Evolutionary conservation across 2,329 filamentous ascomycete genomes (phyloP), one percentile per base, ranked within the genome.

Genomic region (Phyllosticta citrichinensis): DNA sequence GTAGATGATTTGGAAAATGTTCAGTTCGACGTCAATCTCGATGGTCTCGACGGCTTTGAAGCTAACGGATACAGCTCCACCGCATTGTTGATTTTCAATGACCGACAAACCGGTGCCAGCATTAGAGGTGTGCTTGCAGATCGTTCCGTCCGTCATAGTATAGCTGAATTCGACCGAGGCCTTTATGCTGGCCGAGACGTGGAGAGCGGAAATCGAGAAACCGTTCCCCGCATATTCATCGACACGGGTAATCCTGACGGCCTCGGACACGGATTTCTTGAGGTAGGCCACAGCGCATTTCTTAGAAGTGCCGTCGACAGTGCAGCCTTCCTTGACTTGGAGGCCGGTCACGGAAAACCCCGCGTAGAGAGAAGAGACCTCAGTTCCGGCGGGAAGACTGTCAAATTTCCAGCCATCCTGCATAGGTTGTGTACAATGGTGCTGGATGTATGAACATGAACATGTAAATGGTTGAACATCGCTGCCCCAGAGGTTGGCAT

Each of bases 11-110:
- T n/a, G 12, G 40, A n/a, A 47, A 14, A 47, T n/a, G 17, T 17
- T n/a, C 40, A 47, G n/a, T 14, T 47, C 85, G 68, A 96, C 81
- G 67, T 82, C 81, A 79, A 89, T 94, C 68, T 75, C 76, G 56
- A 80, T 75, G 72, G 40, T 47, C n/a, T 47, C 14, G 0, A 47
- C 6, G 62, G 83, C 75, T 65, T 80, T 77, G 72, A 97, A 86
- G 60, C 83, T 85, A 64, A 97, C 91, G 62, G 84, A 86, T 72
- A 82, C 90, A 65, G 93, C 92, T 75, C 92, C 92, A 83, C 91
- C 93, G 73, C 93, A 97, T 81, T 97, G 91, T 63, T 79, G 84
- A 83, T 97, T 97, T 76, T 84, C 77, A 68, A 97, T 80, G 55
- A 81, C 83, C 62, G 84, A 86, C 68, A 89, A 89, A 17, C 80